A percentile compares a stretch with the other conserved stretches of the same genome.
Conservation (phyloP, 2,329 filamentous ascomycete species). For the Lizonia empirigonia region DNA sequence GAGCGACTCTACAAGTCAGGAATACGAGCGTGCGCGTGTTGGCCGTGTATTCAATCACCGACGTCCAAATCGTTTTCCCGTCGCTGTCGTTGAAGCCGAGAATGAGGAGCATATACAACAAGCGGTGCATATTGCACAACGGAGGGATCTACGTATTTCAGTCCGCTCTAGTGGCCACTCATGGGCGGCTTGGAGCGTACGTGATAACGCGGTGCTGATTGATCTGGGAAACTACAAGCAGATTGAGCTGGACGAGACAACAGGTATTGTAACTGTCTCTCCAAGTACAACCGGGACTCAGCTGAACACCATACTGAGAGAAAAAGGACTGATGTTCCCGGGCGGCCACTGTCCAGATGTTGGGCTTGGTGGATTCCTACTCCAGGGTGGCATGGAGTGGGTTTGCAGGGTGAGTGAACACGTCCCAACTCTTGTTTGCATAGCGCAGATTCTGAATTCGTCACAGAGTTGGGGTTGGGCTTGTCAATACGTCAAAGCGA, state of each 20-base stretch:
- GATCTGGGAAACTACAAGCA: background rate
- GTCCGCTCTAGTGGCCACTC: background rate
- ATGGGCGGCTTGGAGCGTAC: background rate
- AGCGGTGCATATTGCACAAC: background rate
- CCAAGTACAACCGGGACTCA: background rate
- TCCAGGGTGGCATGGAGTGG: constrained; percentile 66
- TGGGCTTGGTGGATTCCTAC: constrained; percentile 60
- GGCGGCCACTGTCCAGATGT: constrained; percentile 64
- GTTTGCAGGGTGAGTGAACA: constrained; percentile 29
- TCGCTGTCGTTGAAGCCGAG: constrained; percentile 51
- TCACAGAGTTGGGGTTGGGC: background rate
- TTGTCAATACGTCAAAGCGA: background rate
- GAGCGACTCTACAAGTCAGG: background rate
- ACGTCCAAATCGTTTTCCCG: constrained; percentile 49
- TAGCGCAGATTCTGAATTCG: background rate
- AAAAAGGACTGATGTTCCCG: constrained; percentile 49
- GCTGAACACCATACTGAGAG: background rate
- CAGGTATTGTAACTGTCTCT: background rate
- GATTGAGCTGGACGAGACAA: background rate
- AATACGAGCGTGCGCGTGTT: background rate
- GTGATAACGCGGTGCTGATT: background rate
- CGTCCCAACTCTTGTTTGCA: background rate
- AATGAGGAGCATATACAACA: constrained; percentile 31
- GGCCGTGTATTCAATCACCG: background rate
- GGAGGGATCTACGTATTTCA: background rate